Base-by-base conservation (phyloP, 495 filamentous ascomycete genomes). In the Chaetomidium leptoderma region DNA sequence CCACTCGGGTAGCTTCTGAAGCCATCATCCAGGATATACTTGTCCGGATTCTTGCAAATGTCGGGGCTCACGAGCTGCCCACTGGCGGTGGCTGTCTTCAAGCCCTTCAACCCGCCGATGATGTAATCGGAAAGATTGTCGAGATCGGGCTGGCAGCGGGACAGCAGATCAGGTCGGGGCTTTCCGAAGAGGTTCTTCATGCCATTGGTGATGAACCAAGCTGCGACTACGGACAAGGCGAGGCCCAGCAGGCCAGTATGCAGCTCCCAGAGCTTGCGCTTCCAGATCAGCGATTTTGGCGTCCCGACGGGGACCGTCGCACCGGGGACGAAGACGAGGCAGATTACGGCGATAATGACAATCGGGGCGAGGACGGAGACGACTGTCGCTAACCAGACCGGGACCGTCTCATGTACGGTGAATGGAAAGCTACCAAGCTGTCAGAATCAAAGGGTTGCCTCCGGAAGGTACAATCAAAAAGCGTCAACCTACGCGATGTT, bases 121-220 rank as follows among this genome's bases (percentile, higher is more conserved):
- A 76, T 65, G 58, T 76, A 75, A n/a, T 72, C 36, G 6, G 40
- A 32, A 1, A 74, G 46, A 53, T 80, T 76, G n/a, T 53, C 69
- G 9, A 78, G 32, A 56, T 81, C 76, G 16, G 86, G 86, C 55
- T 81, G 70, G 67, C 88, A 90, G 49, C 89, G 78, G 55, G 77
- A 79, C 30, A 95, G 83, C 7, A 95, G 69, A 75, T 95, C 90
- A 0, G 90, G 90, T 58, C 90, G 74, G 10, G 90, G 90, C 67
- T 93, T 95, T 36, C 90, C 90, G 60, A 87, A 90, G 2, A 89
- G 78, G 71, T 90, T 93, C 76, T 95, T 95, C 72, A 95, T 81
- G 13, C 82, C 86, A 43, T 88, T 86, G 3, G 88, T 92, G 37
- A 93, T 85, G 43, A 91, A 79, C 74, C 90, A 92, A 1, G 86